Base-by-base conservation (phyloP, 768 basidiomycete genomes). In the Hygrocybe punicea region DNA sequence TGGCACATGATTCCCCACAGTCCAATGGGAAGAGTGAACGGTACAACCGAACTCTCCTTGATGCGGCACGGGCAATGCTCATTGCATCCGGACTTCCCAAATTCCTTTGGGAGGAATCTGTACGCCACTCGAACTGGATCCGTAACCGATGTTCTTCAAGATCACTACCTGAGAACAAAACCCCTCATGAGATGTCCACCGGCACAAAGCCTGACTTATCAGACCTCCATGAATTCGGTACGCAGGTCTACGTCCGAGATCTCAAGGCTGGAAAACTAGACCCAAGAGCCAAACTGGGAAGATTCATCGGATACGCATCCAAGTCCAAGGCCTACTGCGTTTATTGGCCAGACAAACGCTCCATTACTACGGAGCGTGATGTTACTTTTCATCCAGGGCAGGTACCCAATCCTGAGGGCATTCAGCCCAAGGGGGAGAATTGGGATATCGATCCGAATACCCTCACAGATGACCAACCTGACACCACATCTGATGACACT, bases 11-110 rank as follows among this genome's bases (percentile, higher is more conserved):
- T 56, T 69, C 69, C 0, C 74, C 69, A 0, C 59, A 71, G 45
- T 66, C 76, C 44, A 78, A 79, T 55, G 75, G 78, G 1, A 58
- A 76, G 6, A 67, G 77, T 1, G 72, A 81, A 59, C 57, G 69
- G 3, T 61, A 59, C 1, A 78, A 76, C 54, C 57, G 68, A 13
- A 76, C 71, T 2, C 57, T 71, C 14, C 1, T 69, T n/a, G 70
- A 77, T 35, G 50, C 65, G 2, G 65, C 68, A 1, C 59, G 68
- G 3, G 71, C 75, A 0, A 62, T 80, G 57, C 48, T 76, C 2
- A 60, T 72, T 52, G 62, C 56, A 0, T 59, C 63, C 19, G 63
- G 67, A 0, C 47, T 79, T 2, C 74, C 75, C 0, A 60, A 58
- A 11, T 63, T 39, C 23, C 64, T 79, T 1, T 81, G 76, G 79